Evolutionary conservation across 495 filamentous ascomycete genomes (phyloP).

Genomic region (Podospora fimiseda): DNA sequence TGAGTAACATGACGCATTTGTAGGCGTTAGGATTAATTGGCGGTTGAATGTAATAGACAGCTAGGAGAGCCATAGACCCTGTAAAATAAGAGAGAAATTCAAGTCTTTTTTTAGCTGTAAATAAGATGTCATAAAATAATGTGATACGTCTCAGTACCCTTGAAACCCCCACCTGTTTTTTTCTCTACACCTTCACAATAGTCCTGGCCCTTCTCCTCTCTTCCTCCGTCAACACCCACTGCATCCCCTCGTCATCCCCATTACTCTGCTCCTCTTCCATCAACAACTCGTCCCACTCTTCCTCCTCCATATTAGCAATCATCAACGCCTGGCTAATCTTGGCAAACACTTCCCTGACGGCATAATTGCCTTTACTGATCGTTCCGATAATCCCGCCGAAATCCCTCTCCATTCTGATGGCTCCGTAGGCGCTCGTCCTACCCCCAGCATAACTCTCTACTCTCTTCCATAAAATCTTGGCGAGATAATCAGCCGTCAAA

Average conservation of each 20-base stretch:
- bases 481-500: slow-evolving; percentile 64
- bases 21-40: no score
- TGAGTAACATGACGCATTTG: no score
- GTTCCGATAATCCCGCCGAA: slow-evolving; percentile 70
- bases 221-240: slow-evolving; percentile 50
- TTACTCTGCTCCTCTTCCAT: slow-evolving; percentile 29
- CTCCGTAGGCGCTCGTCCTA: slow-evolving; percentile 74
- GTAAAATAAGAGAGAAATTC: no score
- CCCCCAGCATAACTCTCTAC: slow-evolving; percentile 74
- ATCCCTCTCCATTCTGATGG: slow-evolving; percentile 82
- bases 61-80: no score
- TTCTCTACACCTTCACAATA: slow-evolving; percentile 31
- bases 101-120: no score
- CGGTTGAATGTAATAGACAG: no score
- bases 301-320: slow-evolving; percentile 93
- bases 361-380: slow-evolving; percentile 72
- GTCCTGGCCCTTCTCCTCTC: slow-evolving; percentile 48
- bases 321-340: slow-evolving; percentile 78
- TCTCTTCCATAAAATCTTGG: slow-evolving; percentile 75
- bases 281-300: slow-evolving; percentile 80
- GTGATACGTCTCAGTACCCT: neutral
- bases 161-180: neutral
- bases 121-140: no score
- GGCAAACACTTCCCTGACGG: slow-evolving; percentile 71
- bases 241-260: slow-evolving; percentile 42